phyloP scores from a whole-genome alignment of 2,329 filamentous ascomycete genomes.

The Elsinoe necatrix region DNA sequence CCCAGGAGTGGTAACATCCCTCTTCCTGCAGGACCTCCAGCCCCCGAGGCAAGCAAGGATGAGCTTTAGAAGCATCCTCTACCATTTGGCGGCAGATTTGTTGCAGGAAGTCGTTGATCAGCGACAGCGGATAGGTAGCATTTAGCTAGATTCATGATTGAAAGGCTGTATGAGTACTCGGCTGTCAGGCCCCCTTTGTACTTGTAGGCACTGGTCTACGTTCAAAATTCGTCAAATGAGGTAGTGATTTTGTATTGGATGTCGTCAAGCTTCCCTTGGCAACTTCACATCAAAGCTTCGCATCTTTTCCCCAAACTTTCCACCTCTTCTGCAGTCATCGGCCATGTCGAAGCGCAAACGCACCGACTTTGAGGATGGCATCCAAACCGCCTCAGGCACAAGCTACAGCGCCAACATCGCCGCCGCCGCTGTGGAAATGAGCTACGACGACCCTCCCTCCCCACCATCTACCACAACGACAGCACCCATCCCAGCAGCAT shows the following conservation, averaged over 20 bases:
- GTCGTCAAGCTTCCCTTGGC: background rate
- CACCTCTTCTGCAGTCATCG: background rate
- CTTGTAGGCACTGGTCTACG: background rate
- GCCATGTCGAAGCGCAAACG: constrained; percentile 14
- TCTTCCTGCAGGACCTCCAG: constrained; percentile 20
- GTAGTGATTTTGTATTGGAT: background rate
- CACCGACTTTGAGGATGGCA: constrained; percentile 9
- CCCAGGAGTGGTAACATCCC: constrained; percentile 13
- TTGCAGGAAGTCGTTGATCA: background rate
- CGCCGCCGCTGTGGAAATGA: constrained; percentile 3
- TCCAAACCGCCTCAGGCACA: background rate
- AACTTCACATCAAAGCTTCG: background rate
- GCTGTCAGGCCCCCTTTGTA: background rate
- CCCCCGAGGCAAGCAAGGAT: constrained; percentile 17
- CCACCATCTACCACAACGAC: constrained; percentile 54
- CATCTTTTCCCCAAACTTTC: background rate
- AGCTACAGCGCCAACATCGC: background rate
- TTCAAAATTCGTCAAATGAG: too few species aligned
- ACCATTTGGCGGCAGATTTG: background rate
- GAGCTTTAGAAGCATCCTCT: constrained; percentile 19
- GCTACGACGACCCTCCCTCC: constrained; percentile 33
- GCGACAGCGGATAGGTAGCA: constrained; percentile 2
- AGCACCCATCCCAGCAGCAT: constrained; percentile 40
- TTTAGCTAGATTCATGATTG: constrained; percentile 7
- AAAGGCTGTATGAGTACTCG: constrained; percentile 6